Base-by-base conservation (phyloP, 73 alveolate genomes). In the Paramecium caudatum region DNA sequence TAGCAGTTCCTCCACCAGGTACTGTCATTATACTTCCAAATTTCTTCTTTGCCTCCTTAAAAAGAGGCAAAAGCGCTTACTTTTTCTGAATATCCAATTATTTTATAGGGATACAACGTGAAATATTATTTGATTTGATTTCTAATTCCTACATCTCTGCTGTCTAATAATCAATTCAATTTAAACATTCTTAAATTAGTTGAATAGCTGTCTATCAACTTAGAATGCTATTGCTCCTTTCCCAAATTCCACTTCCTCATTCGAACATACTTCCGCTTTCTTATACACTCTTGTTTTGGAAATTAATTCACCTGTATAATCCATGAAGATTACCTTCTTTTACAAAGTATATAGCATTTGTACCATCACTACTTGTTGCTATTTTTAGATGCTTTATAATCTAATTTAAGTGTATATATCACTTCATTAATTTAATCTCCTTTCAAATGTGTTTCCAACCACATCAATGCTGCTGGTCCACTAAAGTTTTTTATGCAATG, bases 401-500 rank as follows among this genome's bases (percentile, higher is more conserved):
- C 88, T 74, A 17, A 41, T 3, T 33, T 43, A 12, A 74, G 19
- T 15, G 16, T 41, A n/a, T 74, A 7, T 65, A 32, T 1, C 19
- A 74, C 88, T 41, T 74, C 62, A 74, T 74, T 74, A 16, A 74
- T 74, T 74, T 74, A 16, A 74, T 74, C 46, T 19, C 32, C 88
- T 43, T 74, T 39, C 0, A 74, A 25, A 19, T 74, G 49, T 9
- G 68, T 74, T 39, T 74, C 88, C 32, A 74, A 74, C 88, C 88
- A 74, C 45, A 74, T 19, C 12, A 21, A 45, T 12, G 88, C 88
- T 15, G 88, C 19, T 41, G 88, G 62, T 8, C 88, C 88, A 74
- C 69, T 45, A 74, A 37, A 74, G 43, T 74, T 74, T 15, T 74
- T 74, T 5, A 74, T 74, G 55, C 88, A 74, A 39, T 74, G 88